Percentiles rank a stretch among this genome's conserved stretches.
Evolutionary conservation across 306 rosid species (phyloP).

Genomic region (Vigna trinervia): DNA sequence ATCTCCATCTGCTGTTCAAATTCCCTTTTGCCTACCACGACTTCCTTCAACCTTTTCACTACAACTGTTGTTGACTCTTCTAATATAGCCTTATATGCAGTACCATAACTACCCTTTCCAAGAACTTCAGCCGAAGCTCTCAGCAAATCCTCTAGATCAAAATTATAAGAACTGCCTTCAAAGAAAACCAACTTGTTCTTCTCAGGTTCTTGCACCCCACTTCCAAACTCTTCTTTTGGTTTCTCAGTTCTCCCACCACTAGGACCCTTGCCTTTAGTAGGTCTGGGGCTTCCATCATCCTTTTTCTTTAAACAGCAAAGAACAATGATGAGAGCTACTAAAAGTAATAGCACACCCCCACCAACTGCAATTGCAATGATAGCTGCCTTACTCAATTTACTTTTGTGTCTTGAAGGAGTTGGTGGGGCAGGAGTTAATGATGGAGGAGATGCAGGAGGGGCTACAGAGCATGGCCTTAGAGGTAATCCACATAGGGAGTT

Average conservation of each 20-base stretch:
- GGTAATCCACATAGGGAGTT: constrained; percentile 81
- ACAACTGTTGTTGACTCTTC: constrained; percentile 89
- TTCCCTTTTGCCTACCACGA: constrained; percentile 74
- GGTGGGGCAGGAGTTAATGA: constrained; percentile 48
- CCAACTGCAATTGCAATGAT: constrained; percentile 90
- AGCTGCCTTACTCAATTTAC: constrained; percentile 63
- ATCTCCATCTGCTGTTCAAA: constrained; percentile 88
- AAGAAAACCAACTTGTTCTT: constrained; percentile 84
- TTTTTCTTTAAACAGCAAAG: constrained; percentile 74
- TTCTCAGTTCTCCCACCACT: constrained; percentile 75
- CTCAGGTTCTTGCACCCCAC: constrained; percentile 91
- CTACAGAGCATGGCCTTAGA: constrained; percentile 64
- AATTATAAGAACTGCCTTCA: constrained; percentile 82
- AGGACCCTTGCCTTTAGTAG: constrained; percentile 64
- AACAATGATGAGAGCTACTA: constrained; percentile 58
- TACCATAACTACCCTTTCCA: constrained; percentile 91
- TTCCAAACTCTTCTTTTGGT: constrained; percentile 85
- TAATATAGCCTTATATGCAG: constrained; percentile 84
- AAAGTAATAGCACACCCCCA: constrained; percentile 59
- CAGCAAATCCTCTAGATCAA: constrained; percentile 86
- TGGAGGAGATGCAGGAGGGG: constrained; percentile 53
- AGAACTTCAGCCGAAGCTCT: constrained; percentile 91
- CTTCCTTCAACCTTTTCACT: constrained; percentile 89
- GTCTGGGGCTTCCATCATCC: constrained; percentile 52
- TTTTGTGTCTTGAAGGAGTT: constrained; percentile 55